These are phyloP conservation scores for Cynanchum wilfordii DNA, from an alignment of 257 asterid species.

Conservation along the genomic window DNA sequence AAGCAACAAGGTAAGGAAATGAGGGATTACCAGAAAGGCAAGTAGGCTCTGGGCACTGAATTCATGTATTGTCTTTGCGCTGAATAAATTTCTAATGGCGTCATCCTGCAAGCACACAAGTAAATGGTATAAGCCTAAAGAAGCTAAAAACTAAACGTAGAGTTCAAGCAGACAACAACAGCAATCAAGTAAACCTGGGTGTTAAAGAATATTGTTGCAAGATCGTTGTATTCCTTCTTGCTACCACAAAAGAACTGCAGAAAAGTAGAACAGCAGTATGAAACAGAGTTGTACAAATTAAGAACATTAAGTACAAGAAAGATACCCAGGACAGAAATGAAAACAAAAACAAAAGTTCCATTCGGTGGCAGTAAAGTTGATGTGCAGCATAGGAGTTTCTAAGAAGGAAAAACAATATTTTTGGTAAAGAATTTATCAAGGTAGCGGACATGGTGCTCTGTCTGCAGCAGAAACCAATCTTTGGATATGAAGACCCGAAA, in stretches of 20 bases:
- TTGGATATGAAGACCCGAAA: neutral
- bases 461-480: neutral
- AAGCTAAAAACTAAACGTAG: neutral
- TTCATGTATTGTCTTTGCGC: constrained; percentile 95
- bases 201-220: constrained; percentile 94
- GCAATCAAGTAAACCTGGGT: constrained; percentile 63
- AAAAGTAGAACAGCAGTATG: constrained; percentile 15
- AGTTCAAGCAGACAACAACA: neutral
- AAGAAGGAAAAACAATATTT: neutral
- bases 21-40: constrained; percentile 68
- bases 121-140: constrained; percentile 30
- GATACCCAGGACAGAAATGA: neutral
- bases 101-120: constrained; percentile 68
- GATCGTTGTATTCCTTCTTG: constrained; percentile 85
- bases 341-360: neutral
- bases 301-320: neutral
- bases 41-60: constrained; percentile 88
- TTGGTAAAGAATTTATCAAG: neutral
- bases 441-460: neutral
- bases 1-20: constrained; percentile 12
- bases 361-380: neutral
- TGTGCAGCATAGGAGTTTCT: neutral
- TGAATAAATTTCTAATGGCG: constrained; percentile 95
- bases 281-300: constrained; percentile 12
- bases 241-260: constrained; percentile 75